Base-by-base conservation (phyloP, 768 basidiomycete genomes). In the Suillus variegatus region DNA sequence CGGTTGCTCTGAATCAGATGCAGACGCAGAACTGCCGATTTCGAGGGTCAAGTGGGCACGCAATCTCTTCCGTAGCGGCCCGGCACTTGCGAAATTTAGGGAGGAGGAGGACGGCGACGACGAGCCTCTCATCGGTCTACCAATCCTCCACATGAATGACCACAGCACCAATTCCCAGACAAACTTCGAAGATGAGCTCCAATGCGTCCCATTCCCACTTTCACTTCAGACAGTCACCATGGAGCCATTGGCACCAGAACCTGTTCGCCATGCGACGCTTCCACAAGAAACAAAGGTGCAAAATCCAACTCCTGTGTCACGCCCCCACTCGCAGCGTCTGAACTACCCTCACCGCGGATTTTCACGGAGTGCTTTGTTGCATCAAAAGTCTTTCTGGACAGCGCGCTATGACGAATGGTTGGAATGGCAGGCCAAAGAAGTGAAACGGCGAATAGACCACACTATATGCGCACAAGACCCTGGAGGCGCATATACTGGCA, bases 351-450 rank as follows among this genome's bases (percentile, higher is more conserved):
- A 91, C 66, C 89, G 85, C 70, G 90, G 90, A 2, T 81, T 87
- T 67, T 91, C 89, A 14, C 84, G 84, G 20, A 84, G 82, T 65
- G 85, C 86, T 2, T 81, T 91, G 43, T 76, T 80, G 16, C 83
- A 89, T 69, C 74, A 85, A 68, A 91, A 89, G 71, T 84, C 77
- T 73, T 82, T 91, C 68, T 91, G 90, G 90, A 77, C 79, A 44
- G 72, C 80, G 7, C 85, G 87, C 22, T 82, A 85, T 64, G 85
- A 84, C 57, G 80, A 82, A 60, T 86, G 83, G 84, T 74, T 76
- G 32, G 81, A 78, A 47, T 79, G 79, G 71, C 71, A 72, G 51
- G 68, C 70, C 61, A 55, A 49, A 32, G 64, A 68, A 41, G 65
- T 32, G 1, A 60, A 22, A 62, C 65, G 61, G 44, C 36, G 55